Evolutionary conservation across 2,329 filamentous ascomycete genomes (phyloP), one percentile per base, ranked within the genome.

Genomic region (Chaetomium globosum): DNA sequence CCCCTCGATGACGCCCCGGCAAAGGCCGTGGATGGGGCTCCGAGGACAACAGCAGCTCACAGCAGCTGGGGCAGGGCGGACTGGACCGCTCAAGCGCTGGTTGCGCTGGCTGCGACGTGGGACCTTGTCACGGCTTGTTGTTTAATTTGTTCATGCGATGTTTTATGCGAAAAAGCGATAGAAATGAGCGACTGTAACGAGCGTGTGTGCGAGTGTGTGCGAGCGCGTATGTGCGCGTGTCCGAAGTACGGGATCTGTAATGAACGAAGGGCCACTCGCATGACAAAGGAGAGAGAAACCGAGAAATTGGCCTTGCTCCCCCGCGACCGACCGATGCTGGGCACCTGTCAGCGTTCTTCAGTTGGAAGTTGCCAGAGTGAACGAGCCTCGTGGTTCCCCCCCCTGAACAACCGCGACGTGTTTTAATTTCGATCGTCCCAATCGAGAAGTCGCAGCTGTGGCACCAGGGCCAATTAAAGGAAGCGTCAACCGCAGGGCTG

Each of bases 341-440:
- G 63, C 57, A 58, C 63, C 43, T 61, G 57, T 54, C 56, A 48
- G 62, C 49, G 26, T 59, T 59, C 51, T 64, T 60, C 62, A 64
- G 49, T 60, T 36, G 31, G 46, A 23, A 48, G 53, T 57, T 61
- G 58, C 59, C 58, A 61, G 48, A 64, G 53, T 21, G 52, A 55
- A 30, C 52, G 53, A 56, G 59, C 61, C 60, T 64, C 63, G 63
- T 65, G 61, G 48, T 54, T 62, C 23, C 63, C 49, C 43, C 67
- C 66, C 64, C 61, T 64, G 66, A 63, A 43, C 66, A 53, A 36
- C 33, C 57, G 61, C 65, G 62, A 63, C 68, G 60, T 68, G 67
- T 68, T 70, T 69, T 70, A 71, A 71, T 70, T 71, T 71, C 67
- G 69, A 70, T 71, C 66, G 51, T 68, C 69, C 67, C 57, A 67